Conservation (phyloP, 192 early-diverging fungal species). For the Geosiphon pyriformis region DNA sequence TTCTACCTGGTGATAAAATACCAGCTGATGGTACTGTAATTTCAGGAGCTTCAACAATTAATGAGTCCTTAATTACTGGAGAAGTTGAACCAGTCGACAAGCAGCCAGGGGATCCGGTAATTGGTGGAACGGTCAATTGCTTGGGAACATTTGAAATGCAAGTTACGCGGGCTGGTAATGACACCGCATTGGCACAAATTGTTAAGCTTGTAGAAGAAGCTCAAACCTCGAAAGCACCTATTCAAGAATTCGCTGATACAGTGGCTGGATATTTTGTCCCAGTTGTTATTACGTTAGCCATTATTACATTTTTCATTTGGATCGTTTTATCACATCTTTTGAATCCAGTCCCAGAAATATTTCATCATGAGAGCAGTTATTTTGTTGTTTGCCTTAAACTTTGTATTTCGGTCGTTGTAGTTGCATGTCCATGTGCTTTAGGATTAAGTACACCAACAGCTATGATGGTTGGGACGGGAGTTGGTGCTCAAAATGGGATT, state of each 20-base stretch:
- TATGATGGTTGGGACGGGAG: conserved; percentile 97
- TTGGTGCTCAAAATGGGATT: conserved; percentile 91
- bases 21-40: conserved; percentile 84
- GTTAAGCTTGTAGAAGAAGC: conserved; percentile 89
- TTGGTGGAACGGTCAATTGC: conserved; percentile 95
- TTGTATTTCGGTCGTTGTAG: conserved; percentile 92
- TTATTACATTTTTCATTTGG: conserved; percentile 78
- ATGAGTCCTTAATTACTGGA: conserved; percentile 97
- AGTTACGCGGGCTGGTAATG: conserved; percentile 80
- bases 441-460: conserved; percentile 96
- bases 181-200: conserved; percentile 89
- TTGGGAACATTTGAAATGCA: conserved; percentile 80
- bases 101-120: conserved; percentile 53
- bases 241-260: conserved; percentile 86
- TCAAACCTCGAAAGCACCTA: conserved; percentile 91
- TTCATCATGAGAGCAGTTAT: conserved; percentile 51
- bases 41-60: conserved; percentile 69
- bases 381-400: conserved; percentile 80
- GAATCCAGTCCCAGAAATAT: conserved; percentile 34
- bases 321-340: conserved; percentile 47
- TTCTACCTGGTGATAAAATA: conserved; percentile 89
- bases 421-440: conserved; percentile 95
- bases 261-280: conserved; percentile 94
- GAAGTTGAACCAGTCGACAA: conserved; percentile 82
- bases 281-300: conserved; percentile 63